These are phyloP conservation scores for Sugiyamaella marilandica DNA, from an alignment of 805 yeast genomes.

Conservation along the genomic window DNA sequence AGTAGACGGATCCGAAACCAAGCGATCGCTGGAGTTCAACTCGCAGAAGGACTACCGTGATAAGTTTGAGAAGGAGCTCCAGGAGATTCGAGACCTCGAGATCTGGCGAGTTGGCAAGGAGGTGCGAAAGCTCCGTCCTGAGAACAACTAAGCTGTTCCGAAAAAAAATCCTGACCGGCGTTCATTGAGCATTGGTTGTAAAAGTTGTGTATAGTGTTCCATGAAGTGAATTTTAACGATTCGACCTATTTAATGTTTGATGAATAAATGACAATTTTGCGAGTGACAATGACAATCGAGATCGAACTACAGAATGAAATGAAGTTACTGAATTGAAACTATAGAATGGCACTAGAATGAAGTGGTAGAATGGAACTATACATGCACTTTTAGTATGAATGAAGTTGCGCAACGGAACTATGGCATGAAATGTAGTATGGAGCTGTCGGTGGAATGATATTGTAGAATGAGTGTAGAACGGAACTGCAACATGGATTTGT, in stretches of 20 bases:
- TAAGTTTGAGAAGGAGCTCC: conserved; percentile 88
- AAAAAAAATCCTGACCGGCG: not conserved
- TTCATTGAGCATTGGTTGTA: conserved; percentile 14
- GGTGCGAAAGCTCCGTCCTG: conserved; percentile 99
- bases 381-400: no score
- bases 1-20: conserved; percentile 93
- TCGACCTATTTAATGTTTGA: conserved; percentile 11
- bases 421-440: no score
- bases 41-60: conserved; percentile 97
- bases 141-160: conserved; percentile 63
- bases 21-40: conserved; percentile 98
- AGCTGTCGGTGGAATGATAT: no score
- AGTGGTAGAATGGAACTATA: no score
- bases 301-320: no score
- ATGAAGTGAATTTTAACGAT: conserved; percentile 24
- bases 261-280: conserved; percentile 1
- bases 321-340: no score
- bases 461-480: no score
- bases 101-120: conserved; percentile 99
- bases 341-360: no score
- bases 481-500: no score
- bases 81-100: conserved; percentile 93
- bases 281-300: no score
- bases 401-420: no score
- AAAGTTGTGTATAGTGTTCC: conserved; percentile 23